Percentiles rank a stretch among this genome's conserved stretches.
Conservation (phyloP, 2,329 filamentous ascomycete species). For the Talaromyces sp. region DNA sequence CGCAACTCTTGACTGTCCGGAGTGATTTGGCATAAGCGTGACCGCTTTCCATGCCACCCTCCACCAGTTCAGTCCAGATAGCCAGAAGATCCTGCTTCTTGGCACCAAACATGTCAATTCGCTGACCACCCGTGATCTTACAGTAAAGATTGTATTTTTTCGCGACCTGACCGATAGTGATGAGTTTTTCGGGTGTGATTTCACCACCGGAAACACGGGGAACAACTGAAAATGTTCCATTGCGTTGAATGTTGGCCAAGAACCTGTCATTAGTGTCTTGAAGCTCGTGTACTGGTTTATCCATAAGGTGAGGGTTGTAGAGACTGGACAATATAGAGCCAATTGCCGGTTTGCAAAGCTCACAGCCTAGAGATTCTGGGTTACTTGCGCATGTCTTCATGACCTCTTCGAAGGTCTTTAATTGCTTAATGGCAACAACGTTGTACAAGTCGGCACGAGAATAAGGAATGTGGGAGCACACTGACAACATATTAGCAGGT, state of each 20-base stretch:
- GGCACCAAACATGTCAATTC: constrained; percentile 90
- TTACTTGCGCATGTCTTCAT: constrained; percentile 76
- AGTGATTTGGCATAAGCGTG: constrained; percentile 89
- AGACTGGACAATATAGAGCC: constrained; percentile 76
- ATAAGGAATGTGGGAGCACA: constrained; percentile 80
- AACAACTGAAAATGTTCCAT: constrained; percentile 85
- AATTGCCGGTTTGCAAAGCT: constrained; percentile 79
- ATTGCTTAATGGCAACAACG: constrained; percentile 75
- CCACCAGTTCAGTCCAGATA: constrained; percentile 77
- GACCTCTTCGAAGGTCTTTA: constrained; percentile 68
- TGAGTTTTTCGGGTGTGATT: constrained; percentile 80
- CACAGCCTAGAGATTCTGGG: constrained; percentile 70
- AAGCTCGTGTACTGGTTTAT: constrained; percentile 64
- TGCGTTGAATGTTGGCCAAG: constrained; percentile 83
- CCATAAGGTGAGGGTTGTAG: constrained; percentile 80
- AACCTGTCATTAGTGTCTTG: constrained; percentile 91
- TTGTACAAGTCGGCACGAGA: constrained; percentile 87
- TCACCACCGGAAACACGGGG: constrained; percentile 80
- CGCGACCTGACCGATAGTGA: constrained; percentile 77
- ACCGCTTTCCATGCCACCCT: constrained; percentile 83
- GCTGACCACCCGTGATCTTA: constrained; percentile 88
- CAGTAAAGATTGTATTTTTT: constrained; percentile 81
- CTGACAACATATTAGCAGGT: constrained; percentile 23
- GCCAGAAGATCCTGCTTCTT: constrained; percentile 77
- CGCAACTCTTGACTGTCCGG: constrained; percentile 85